phyloP scores from a whole-genome alignment of 495 filamentous ascomycete genomes.

The Symbiotaphrina buchneri region DNA sequence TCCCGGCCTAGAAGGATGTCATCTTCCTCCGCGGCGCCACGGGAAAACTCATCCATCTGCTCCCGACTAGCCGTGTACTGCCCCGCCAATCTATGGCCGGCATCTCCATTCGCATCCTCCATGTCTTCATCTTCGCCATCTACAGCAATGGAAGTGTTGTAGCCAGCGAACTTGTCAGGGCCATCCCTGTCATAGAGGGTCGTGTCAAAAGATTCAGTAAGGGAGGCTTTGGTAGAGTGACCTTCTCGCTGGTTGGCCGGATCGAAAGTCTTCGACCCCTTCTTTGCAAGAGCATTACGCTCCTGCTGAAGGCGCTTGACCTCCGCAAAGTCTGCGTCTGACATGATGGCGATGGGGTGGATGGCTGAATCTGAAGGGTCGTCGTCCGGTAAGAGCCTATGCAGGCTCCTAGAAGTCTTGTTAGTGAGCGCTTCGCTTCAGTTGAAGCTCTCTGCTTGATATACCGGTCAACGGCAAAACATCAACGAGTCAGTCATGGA shows the following conservation, averaged over 20 bases:
- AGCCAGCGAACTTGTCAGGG: slow-evolving; percentile 70
- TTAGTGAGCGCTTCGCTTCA: no score
- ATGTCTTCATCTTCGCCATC: slow-evolving; percentile 71
- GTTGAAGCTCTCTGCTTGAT: no score
- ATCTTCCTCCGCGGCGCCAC: slow-evolving; percentile 66
- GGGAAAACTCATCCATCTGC: slow-evolving; percentile 88
- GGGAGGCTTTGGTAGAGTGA: slow-evolving; percentile 77
- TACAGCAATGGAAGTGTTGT: slow-evolving; percentile 66
- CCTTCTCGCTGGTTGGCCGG: slow-evolving; percentile 72
- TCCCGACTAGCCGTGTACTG: slow-evolving; percentile 87
- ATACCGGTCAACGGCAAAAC: no score
- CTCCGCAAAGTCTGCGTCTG: slow-evolving; percentile 69
- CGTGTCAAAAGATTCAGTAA: slow-evolving; percentile 89
- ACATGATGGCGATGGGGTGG: no score
- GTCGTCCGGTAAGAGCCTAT: no score
- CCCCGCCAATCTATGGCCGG: slow-evolving; percentile 60
- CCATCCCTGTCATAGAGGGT: slow-evolving; percentile 71
- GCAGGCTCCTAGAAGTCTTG: no score
- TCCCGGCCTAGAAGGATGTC: slow-evolving; percentile 76
- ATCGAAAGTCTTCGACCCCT: slow-evolving; percentile 76
- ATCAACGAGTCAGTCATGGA: no score
- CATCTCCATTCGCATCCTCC: slow-evolving; percentile 52
- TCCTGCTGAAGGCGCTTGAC: slow-evolving; percentile 70
- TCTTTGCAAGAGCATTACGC: slow-evolving; percentile 73
- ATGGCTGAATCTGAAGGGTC: no score